Conservation (phyloP, 805 yeast genomes). For the Zygosaccharomyces siamensis region DNA sequence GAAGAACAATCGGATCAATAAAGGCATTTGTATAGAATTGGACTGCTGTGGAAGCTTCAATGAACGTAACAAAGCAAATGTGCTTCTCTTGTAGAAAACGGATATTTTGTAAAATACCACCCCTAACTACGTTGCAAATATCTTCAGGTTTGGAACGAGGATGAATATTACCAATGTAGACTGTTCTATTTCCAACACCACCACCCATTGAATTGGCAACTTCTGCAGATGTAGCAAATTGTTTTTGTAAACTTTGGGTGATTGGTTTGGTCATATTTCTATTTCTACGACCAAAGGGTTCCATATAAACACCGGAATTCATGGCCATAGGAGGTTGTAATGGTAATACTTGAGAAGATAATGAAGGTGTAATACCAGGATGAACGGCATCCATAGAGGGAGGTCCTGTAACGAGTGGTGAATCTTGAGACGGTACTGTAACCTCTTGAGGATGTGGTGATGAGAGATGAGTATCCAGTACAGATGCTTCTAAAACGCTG, state of each 20-base stretch:
- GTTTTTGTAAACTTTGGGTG: conserved; percentile 30
- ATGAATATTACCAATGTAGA: conserved; percentile 63
- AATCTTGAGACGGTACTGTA: conserved; percentile 10
- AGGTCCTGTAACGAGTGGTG: neutral
- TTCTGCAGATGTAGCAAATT: conserved; percentile 27
- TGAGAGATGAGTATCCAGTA: conserved; percentile 13
- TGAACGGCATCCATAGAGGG: neutral
- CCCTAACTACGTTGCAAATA: conserved; percentile 69
- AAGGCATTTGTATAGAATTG: conserved; percentile 60
- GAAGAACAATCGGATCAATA: conserved; percentile 54
- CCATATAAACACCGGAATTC: conserved; percentile 16
- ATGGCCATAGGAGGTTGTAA: conserved; percentile 7
- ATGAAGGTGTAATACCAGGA: neutral
- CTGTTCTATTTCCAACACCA: conserved; percentile 54
- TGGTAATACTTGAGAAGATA: conserved; percentile 7
- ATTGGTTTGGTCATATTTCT: conserved; percentile 22
- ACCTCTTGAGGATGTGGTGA: conserved; percentile 25
- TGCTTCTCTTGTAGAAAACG: conserved; percentile 48
- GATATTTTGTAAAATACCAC: conserved; percentile 65
- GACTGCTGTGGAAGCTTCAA: conserved; percentile 59
- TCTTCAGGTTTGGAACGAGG: conserved; percentile 64
- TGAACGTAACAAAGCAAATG: conserved; percentile 65
- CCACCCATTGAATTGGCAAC: conserved; percentile 32
- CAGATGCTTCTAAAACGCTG: conserved; percentile 17
- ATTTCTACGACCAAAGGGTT: conserved; percentile 15